Evolutionary conservation across 768 basidiomycete species (phyloP), one percentile per base, ranked within the genome.

Genomic region (Phlebiopsis gigantea): DNA sequence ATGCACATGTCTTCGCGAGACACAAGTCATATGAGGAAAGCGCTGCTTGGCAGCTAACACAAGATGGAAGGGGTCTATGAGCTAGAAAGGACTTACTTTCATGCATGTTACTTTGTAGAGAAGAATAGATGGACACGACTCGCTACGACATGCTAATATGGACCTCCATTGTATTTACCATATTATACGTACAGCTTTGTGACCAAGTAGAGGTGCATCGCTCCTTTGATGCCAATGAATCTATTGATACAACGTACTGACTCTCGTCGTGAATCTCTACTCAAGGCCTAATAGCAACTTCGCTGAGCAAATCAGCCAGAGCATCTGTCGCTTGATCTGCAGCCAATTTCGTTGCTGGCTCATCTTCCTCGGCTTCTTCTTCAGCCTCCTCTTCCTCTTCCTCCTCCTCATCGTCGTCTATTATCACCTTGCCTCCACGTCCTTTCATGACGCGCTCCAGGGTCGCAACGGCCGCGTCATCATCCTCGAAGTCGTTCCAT

Each of bases 401-500:
- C 31, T 84, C 82, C 22, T 91, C 90, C 1, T 95, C 92, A n/a
- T 90, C 91, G 54, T 94, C 88, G 1, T 80, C 77, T 0, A 82
- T 75, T 6, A 85, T 72, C 5, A 90, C 67, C 61, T 80, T 87
- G 2, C 89, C 89, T 28, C 84, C 83, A 26, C 87, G 80, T 56
- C 76, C 77, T 67, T 79, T 83, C 66, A 91, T 70, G 53, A 79
- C 75, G 46, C 77, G 68, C 12, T 69, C 71, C 52, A 92, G 70
- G 47, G 78, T 73, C 56, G 80, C 77, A 17, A 89, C 62, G 61
- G 79, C 72, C 59, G 84, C 87, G 47, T 84, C 84, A 26, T 87
- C 85, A 53, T 90, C 91, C 45, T 92, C 88, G 57, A 83, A 78
- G 12, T 95, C 94, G 63, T 95, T 98, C 74, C 90, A 93, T 66